Base-by-base conservation (phyloP, 257 asterid species). In the Pogostemon cablin region DNA sequence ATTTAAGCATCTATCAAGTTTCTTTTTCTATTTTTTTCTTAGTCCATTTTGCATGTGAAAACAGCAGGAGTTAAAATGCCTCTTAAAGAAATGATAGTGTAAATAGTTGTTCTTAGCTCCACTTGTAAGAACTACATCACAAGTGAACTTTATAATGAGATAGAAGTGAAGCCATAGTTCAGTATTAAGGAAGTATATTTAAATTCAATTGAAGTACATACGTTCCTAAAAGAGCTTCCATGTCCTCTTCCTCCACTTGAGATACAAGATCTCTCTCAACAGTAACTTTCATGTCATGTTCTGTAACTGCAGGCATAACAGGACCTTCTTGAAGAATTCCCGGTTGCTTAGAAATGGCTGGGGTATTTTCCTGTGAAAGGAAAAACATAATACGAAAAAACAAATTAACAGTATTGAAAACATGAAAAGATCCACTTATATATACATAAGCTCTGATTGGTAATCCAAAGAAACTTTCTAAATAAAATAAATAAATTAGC, bases 171-270 rank as follows among this genome's bases (percentile, higher is more conserved):
- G 62, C 54, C 61, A 25, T 2, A 8, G 62, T 65, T 64, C 73
- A 81, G 70, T 7, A 43, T 63, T 62, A 60, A n/a, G 35, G 39
- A 47, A 67, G 52, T 41, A 63, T 7, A 32, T 40, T 58, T 7
- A 53, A 39, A 54, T 72, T 65, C 53, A 59, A 75, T 43, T 54
- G 50, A 79, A 73, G 61, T 76, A 95, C 99, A 37, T 88, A 91
- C 99, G 91, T 86, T 84, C 93, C 99, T 84, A 95, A 83, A 80
- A 95, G 98, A 72, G 96, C 95, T 86, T 95, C 99, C 99, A 95
- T 95, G 76, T 95, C 98, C 80, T 95, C 99, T 82, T 95, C 99
- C 82, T 91, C 99, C 57, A 87, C 96, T 80, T 91, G 98, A 59
- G 96, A 89, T 67, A 95, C 99, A 63, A 95, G 93, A 72, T 95